phyloP scores from a whole-genome alignment of 1,284 basidiomycete species.

The Sporisorium graminicola region DNA sequence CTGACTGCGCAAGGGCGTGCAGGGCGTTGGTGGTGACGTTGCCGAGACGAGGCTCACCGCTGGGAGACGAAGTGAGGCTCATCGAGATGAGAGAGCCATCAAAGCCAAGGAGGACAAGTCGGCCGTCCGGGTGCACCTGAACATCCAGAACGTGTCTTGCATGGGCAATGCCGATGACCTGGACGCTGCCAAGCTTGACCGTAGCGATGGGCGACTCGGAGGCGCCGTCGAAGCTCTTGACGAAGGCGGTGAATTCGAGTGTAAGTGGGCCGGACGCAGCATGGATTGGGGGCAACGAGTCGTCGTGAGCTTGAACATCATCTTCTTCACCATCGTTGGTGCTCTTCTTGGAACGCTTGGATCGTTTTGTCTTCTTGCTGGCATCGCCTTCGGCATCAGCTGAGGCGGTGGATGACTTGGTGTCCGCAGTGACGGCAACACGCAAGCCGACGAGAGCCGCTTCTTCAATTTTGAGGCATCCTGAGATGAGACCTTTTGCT shows the following conservation, averaged over 20 bases:
- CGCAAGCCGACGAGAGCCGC: conserved; percentile 38
- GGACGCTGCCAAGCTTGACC: conserved; percentile 25
- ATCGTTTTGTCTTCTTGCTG: conserved; percentile 42
- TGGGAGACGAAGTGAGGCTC: conserved; percentile 15
- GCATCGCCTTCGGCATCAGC: conserved; percentile 6
- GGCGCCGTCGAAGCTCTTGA: conserved; percentile 39
- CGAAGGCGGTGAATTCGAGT: conserved; percentile 33
- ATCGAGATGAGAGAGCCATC: conserved; percentile 33
- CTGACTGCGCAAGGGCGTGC: conserved; percentile 20
- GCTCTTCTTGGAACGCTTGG: conserved; percentile 39
- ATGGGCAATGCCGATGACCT: conserved; percentile 10
- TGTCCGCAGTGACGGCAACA: conserved; percentile 28
- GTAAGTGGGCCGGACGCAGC: conserved; percentile 20
- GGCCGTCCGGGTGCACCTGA: conserved; percentile 37
- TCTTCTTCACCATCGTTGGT: conserved; percentile 13
- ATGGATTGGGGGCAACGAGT: not conserved
- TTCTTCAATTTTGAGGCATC: conserved; percentile 29
- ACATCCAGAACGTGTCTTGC: conserved; percentile 35
- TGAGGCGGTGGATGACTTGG: conserved; percentile 1
- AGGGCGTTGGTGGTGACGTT: conserved; percentile 14
- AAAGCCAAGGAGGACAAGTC: conserved; percentile 24
- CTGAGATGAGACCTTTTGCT: conserved; percentile 27
- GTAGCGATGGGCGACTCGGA: conserved; percentile 17
- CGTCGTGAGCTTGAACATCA: not conserved
- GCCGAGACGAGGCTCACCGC: conserved; percentile 25